phyloP scores from a whole-genome alignment of 495 filamentous ascomycete species.

The Lasiosphaeria hispida region DNA sequence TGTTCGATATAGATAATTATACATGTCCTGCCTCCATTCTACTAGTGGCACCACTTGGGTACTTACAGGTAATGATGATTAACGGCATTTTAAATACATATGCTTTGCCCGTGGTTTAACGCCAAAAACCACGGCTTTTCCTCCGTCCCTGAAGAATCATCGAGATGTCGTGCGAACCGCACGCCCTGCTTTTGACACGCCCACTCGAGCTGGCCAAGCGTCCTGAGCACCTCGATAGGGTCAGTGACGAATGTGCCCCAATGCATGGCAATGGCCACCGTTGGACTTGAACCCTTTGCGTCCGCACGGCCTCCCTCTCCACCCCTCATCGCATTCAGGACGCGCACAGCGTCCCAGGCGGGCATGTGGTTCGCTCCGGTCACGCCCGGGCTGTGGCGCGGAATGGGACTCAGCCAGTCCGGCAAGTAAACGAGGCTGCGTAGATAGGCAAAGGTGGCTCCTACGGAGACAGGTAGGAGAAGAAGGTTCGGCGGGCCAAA shows the following conservation, averaged over 20 bases:
- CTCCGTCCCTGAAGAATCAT: not conserved
- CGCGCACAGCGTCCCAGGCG: slow-evolving; percentile 33
- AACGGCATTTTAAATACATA: not conserved
- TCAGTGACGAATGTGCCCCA: slow-evolving; percentile 37
- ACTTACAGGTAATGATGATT: not conserved
- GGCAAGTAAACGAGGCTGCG: slow-evolving; percentile 28
- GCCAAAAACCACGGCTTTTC: slow-evolving; percentile 6
- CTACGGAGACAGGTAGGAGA: slow-evolving; percentile 28
- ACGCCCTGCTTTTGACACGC: slow-evolving; percentile 29
- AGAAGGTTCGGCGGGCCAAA: slow-evolving; percentile 26
- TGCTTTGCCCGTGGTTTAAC: slow-evolving; percentile 16
- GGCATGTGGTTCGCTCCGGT: slow-evolving; percentile 33
- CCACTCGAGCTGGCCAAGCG: slow-evolving; percentile 31
- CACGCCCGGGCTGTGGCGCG: slow-evolving; percentile 23
- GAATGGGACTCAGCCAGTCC: slow-evolving; percentile 28
- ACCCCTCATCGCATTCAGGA: slow-evolving; percentile 26
- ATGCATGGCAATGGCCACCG: slow-evolving; percentile 33
- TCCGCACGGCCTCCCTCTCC: not conserved
- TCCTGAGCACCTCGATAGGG: slow-evolving; percentile 26
- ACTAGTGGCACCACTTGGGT: too few species aligned
- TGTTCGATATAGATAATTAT: too few species aligned
- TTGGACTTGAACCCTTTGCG: too few species aligned
- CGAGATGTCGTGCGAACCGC: slow-evolving; percentile 18
- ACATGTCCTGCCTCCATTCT: too few species aligned
- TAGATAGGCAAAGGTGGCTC: slow-evolving; percentile 30